Evolutionary conservation across 1,284 basidiomycete species (phyloP).

Genomic region (Fomitopsis schrenkii): DNA sequence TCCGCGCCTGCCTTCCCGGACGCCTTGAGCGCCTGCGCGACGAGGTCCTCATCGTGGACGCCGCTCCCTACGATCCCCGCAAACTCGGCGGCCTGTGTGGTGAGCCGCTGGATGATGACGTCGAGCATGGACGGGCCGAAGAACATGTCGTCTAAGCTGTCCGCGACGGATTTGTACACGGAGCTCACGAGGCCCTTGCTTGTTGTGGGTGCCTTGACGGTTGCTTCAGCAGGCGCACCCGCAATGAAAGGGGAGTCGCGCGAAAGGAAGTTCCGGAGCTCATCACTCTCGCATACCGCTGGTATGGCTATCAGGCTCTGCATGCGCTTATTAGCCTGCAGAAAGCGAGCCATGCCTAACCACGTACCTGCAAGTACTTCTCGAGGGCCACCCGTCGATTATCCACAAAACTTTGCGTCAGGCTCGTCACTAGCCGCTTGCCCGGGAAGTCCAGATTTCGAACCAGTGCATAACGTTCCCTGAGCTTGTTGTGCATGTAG

Average conservation of each 20-base stretch:
- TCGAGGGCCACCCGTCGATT: conserved; percentile 76
- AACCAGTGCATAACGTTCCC: conserved; percentile 67
- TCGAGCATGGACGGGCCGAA: conserved; percentile 93
- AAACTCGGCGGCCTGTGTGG: conserved; percentile 84
- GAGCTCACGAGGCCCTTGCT: conserved; percentile 77
- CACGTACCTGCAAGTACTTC: conserved; percentile 80
- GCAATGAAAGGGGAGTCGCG: conserved; percentile 77
- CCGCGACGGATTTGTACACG: conserved; percentile 84
- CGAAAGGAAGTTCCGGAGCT: conserved; percentile 85
- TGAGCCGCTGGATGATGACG: conserved; percentile 85
- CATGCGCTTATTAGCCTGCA: neutral
- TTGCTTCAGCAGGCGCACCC: conserved; percentile 36
- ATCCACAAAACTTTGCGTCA: conserved; percentile 85
- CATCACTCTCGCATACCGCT: conserved; percentile 77
- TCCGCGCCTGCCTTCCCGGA: conserved; percentile 62
- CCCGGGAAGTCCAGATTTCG: conserved; percentile 83
- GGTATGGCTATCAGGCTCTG: conserved; percentile 75
- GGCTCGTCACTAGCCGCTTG: conserved; percentile 81
- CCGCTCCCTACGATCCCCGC: conserved; percentile 77
- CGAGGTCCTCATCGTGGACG: conserved; percentile 79
- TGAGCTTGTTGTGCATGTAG: conserved; percentile 80
- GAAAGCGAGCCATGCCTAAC: conserved; percentile 2
- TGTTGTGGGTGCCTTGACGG: conserved; percentile 44
- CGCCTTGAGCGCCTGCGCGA: conserved; percentile 71
- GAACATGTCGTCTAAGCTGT: conserved; percentile 91